Percentiles rank a stretch among this genome's conserved stretches.
These are phyloP conservation scores for Cucurbita maxima DNA, from an alignment of 306 rosid species.

Conservation along the genomic window DNA sequence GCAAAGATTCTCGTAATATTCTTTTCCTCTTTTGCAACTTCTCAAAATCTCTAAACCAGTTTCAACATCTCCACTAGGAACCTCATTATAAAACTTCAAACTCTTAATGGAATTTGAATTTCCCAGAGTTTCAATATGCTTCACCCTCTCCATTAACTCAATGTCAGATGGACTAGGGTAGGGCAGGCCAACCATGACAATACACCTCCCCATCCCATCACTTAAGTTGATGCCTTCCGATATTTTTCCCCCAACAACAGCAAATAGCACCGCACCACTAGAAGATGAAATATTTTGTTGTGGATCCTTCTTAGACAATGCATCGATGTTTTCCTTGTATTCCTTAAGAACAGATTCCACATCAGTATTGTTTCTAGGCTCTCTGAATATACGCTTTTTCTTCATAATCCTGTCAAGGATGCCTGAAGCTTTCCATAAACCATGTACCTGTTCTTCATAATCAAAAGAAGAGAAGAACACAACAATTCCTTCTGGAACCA, in stretches of 20 bases:
- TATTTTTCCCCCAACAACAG: conserved; percentile 90
- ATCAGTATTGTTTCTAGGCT: conserved; percentile 69
- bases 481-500: conserved; percentile 81
- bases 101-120: conserved; percentile 22
- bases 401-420: conserved; percentile 61
- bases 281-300: conserved; percentile 31
- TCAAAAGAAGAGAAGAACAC: conserved; percentile 94
- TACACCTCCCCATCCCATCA: conserved; percentile 90
- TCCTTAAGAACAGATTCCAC: conserved; percentile 73
- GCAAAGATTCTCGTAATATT: conserved; percentile 91
- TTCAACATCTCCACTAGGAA: conserved; percentile 30
- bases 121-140: conserved; percentile 63
- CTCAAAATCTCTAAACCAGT: conserved; percentile 62
- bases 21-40: conserved; percentile 81
- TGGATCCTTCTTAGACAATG: conserved; percentile 22
- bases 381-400: conserved; percentile 74
- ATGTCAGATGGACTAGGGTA: conserved; percentile 81
- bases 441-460: conserved; percentile 59
- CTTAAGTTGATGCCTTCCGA: conserved; percentile 97
- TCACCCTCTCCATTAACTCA: conserved; percentile 83
- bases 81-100: conserved; percentile 20
- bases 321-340: conserved; percentile 51
- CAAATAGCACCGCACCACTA: conserved; percentile 63
- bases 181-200: conserved; percentile 95
- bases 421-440: conserved; percentile 71